Conservation (phyloP, 2,329 filamentous ascomycete genomes). For the Aureobasidium sp. region DNA sequence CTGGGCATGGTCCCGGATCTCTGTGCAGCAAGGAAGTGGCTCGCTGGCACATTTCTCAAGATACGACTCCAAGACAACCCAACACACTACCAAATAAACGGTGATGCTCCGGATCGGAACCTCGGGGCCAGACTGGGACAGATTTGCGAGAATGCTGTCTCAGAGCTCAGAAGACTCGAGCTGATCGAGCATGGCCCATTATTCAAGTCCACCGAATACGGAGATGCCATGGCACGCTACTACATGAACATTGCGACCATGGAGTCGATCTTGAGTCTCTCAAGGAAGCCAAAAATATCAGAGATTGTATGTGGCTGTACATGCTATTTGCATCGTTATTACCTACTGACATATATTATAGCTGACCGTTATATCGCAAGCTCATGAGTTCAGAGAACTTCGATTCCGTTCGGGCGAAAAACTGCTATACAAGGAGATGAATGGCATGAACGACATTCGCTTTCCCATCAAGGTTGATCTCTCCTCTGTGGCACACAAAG, state of each 20-base stretch:
- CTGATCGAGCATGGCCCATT: constrained; percentile 45
- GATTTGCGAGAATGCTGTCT: constrained; percentile 63
- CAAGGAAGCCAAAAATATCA: constrained; percentile 51
- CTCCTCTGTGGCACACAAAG: constrained; percentile 60
- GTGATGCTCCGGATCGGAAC: constrained; percentile 39
- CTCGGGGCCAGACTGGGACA: constrained; percentile 58
- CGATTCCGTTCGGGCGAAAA: constrained; percentile 65
- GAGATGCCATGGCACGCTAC: constrained; percentile 74
- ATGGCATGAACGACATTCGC: constrained; percentile 58
- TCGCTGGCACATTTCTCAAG: constrained; percentile 68
- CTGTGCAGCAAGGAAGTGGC: constrained; percentile 62
- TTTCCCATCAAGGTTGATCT: constrained; percentile 64
- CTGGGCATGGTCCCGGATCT: constrained; percentile 62
- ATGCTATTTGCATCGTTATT: not conserved
- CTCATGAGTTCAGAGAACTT: constrained; percentile 64
- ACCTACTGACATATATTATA: not conserved
- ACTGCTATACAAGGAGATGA: constrained; percentile 60
- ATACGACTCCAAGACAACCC: constrained; percentile 67
- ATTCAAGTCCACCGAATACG: constrained; percentile 61
- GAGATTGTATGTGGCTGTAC: constrained; percentile 52
- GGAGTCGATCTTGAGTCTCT: constrained; percentile 58
- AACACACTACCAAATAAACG: constrained; percentile 57
- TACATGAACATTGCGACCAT: constrained; percentile 75
- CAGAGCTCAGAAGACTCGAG: constrained; percentile 51
- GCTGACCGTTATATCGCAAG: constrained; percentile 59